phyloP scores from a whole-genome alignment of 169 alveolate species.

The Plasmodium vivax region DNA sequence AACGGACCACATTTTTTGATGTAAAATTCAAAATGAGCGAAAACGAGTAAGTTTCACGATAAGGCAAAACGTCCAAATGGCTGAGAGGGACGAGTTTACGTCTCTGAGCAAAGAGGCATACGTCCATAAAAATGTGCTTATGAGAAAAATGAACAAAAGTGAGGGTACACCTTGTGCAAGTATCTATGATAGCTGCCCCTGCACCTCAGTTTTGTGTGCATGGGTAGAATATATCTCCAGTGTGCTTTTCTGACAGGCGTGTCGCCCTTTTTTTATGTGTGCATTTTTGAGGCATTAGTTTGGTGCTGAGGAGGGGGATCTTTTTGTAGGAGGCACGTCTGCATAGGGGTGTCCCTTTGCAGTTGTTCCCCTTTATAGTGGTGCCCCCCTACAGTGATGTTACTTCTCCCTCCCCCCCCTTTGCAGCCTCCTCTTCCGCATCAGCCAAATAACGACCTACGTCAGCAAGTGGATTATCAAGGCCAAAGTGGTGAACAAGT shows the following conservation, averaged over 20 bases:
- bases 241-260: not conserved
- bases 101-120: not conserved
- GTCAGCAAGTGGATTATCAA: conserved; percentile 83
- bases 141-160: not conserved
- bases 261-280: not conserved
- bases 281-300: not conserved
- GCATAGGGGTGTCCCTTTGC: not conserved
- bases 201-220: not conserved
- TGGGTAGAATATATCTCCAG: not conserved
- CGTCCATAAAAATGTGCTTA: not conserved
- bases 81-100: not conserved
- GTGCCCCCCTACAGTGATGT: not conserved
- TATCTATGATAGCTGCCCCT: not conserved
- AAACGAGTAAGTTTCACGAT: conserved; percentile 57
- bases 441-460: conserved; percentile 82
- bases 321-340: not conserved
- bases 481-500: conserved; percentile 81
- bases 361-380: too few species aligned
- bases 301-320: not conserved
- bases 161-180: not conserved
- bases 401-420: not conserved
- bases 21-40: conserved; percentile 70
- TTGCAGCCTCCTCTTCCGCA: conserved; percentile 74
- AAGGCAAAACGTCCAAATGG: not conserved
- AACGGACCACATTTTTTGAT: conserved; percentile 9